Evolutionary conservation across 208 protist species (phyloP), one percentile per base, ranked within the genome.

Genomic region (Porcisia deanei): DNA sequence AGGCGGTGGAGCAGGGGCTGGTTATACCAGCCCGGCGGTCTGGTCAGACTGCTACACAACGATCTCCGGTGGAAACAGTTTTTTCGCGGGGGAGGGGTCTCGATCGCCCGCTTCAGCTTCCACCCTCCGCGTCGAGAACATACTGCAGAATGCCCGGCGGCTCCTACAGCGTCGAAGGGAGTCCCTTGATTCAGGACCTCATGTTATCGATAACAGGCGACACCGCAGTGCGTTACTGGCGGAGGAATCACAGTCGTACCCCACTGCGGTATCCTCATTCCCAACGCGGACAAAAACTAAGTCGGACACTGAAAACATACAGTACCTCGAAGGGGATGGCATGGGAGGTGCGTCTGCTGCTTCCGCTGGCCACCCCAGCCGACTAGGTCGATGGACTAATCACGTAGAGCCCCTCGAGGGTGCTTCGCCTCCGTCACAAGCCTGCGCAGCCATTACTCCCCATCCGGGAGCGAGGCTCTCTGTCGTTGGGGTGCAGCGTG

Each of bases 91-190:
- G 20, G 30, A 20, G 20, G 9, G 3, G 14, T 49, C 34, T 10
- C 43, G 45, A 5, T 66, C 71, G 16, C 37, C 55, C 37, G 41
- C 41, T 12, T 63, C 71, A n/a, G 58, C 43, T 41, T 53, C 37
- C 53, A 22, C 78, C 18, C 60, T 82, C 37, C 72, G 66, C 16
- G 78, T 73, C 9, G 67, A 74, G 25, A 73, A 82, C 59, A 72
- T 78, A 14, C 43, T 82, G 52, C 49, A 77, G 67, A 82, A 75
- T 57, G 78, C 78, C 18, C 34, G 57, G 39, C 73, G 66, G 2
- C 78, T 82, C 10, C 68, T 82, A 34, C 73, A 78, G 68, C 9
- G 53, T 6, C 78, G 78, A 41, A 73, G 53, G 20, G 68, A 45
- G 9, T 43, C 53, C 0, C 64, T 63, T 20, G 52, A 18, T 45